phyloP scores from a whole-genome alignment of 2,329 filamentous ascomycete genomes.

The Exophiala lecanii-corni region DNA sequence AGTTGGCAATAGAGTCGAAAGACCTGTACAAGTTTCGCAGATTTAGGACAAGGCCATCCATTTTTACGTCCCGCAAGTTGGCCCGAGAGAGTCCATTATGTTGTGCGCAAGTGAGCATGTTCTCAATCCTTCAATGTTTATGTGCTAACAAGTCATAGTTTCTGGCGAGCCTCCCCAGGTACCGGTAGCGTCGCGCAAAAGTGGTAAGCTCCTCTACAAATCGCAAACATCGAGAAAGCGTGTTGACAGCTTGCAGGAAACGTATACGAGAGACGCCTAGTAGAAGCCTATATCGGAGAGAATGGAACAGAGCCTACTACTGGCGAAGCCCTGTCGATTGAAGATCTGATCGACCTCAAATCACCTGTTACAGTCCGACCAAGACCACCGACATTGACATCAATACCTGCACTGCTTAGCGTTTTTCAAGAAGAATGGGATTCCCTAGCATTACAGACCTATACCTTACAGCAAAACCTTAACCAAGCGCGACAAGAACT shows the following conservation, averaged over 20 bases:
- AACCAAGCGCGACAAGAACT: conserved; percentile 89
- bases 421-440: conserved; percentile 99
- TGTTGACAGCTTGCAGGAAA: conserved; percentile 55
- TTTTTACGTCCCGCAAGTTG: too few species aligned
- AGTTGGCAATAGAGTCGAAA: too few species aligned
- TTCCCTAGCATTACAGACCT: conserved; percentile 83
- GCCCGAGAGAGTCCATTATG: too few species aligned
- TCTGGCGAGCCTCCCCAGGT: conserved; percentile 94
- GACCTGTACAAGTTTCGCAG: too few species aligned
- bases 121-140: not conserved
- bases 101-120: conserved; percentile 23
- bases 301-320: conserved; percentile 89
- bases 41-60: too few species aligned
- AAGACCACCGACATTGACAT: conserved; percentile 87
- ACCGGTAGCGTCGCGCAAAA: conserved; percentile 91
- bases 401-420: conserved; percentile 87
- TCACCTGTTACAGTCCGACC: conserved; percentile 78
- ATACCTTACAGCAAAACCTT: conserved; percentile 83
- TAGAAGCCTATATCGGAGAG: conserved; percentile 91
- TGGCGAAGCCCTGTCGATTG: conserved; percentile 73
- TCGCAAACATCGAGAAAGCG: conserved; percentile 17
- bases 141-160: conserved; percentile 52
- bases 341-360: conserved; percentile 86
- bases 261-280: conserved; percentile 90
- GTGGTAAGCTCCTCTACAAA: conserved; percentile 55